Evolutionary conservation across 116 monocot species (phyloP).

Genomic region (Iris pallida): DNA sequence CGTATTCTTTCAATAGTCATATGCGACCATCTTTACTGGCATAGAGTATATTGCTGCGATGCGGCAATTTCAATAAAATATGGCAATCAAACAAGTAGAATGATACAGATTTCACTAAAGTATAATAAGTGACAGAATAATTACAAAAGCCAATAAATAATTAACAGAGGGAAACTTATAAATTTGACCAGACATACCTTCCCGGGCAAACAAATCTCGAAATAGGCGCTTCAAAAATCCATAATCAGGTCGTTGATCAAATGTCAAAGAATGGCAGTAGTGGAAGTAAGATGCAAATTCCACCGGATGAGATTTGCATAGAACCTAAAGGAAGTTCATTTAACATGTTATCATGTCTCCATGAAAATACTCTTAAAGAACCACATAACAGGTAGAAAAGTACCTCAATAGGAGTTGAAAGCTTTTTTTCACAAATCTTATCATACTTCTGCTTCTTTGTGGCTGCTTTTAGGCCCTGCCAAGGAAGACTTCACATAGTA

Average conservation of each 20-base stretch:
- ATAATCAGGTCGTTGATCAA: constrained; percentile 93
- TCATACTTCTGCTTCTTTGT: constrained; percentile 98
- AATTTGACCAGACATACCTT: constrained; percentile 46
- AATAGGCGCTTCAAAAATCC: constrained; percentile 84
- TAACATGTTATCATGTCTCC: no score
- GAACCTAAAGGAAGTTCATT: constrained; percentile 30
- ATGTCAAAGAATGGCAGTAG: constrained; percentile 90
- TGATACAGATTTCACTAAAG: no score
- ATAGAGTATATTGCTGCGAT: no score
- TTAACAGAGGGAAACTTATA: neutral
- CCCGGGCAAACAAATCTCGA: constrained; percentile 59
- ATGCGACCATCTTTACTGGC: no score
- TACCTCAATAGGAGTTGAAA: constrained; percentile 96
- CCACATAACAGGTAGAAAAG: constrained; percentile 8
- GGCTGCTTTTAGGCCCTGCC: constrained; percentile 97
- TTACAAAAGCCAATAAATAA: no score
- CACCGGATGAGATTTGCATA: constrained; percentile 83
- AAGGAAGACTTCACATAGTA: constrained; percentile 72
- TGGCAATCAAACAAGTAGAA: no score
- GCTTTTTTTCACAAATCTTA: constrained; percentile 95
- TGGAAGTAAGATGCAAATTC: constrained; percentile 99
- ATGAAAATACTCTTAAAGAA: neutral
- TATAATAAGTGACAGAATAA: no score
- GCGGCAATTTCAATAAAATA: no score
- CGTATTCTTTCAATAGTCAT: no score